A percentile compares a stretch with the other conserved stretches of the same genome.
These are phyloP conservation scores for Ascocoryne sarcoides DNA, from an alignment of 2,329 filamentous ascomycete species.

Conservation along the genomic window DNA sequence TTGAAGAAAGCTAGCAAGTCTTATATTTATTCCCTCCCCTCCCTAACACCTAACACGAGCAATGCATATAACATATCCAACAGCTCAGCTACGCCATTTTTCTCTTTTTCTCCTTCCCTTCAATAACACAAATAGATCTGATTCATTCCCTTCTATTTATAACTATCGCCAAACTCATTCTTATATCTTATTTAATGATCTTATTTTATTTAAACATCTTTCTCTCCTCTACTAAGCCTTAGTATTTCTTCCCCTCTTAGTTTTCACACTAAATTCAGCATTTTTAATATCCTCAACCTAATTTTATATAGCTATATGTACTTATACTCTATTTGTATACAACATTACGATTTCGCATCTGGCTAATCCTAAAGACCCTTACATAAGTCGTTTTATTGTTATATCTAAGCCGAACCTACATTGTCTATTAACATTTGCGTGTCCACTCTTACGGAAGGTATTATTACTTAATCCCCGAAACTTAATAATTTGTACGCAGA, in stretches of 20 bases:
- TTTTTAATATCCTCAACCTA: conserved; percentile 87
- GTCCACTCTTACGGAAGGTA: conserved; percentile 69
- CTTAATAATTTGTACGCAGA: conserved; percentile 78
- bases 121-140: conserved; percentile 53
- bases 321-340: conserved; percentile 83
- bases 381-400: conserved; percentile 70
- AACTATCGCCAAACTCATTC: conserved; percentile 69
- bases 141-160: conserved; percentile 71
- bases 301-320: conserved; percentile 69
- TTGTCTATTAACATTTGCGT: conserved; percentile 67
- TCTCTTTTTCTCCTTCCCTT: conserved; percentile 46
- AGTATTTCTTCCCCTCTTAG: conserved; percentile 75
- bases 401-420: conserved; percentile 87
- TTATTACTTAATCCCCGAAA: conserved; percentile 81
- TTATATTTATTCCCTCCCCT: too few relatives aligned
- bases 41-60: not conserved
- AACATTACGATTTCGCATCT: conserved; percentile 75
- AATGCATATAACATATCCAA: not conserved
- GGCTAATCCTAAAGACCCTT: conserved; percentile 80
- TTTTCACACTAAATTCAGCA: conserved; percentile 80
- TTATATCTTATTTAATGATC: conserved; percentile 69
- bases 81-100: conserved; percentile 11
- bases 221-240: conserved; percentile 93
- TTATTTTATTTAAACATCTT: conserved; percentile 85
- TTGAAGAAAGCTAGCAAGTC: too few relatives aligned